A percentile compares a stretch with the other conserved stretches of the same genome.
phyloP scores from a whole-genome alignment of 1,284 basidiomycete genomes.

The Anthracocystis walkeri region DNA sequence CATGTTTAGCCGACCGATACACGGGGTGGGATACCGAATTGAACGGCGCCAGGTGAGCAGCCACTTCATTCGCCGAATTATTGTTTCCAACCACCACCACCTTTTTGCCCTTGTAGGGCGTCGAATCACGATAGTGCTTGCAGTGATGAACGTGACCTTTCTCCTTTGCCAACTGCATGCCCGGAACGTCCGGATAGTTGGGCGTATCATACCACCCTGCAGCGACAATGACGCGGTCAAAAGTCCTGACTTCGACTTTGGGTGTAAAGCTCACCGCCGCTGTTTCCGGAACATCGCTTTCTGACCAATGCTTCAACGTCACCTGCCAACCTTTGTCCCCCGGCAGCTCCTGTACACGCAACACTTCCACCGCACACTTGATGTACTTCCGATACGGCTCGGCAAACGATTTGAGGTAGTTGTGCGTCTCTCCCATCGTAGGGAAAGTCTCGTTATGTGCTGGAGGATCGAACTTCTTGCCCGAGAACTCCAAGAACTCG shows the following conservation, averaged over 20 bases:
- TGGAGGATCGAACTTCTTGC: slow-evolving; percentile 42
- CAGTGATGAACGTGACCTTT: slow-evolving; percentile 56
- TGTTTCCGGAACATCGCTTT: not conserved
- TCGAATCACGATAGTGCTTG: slow-evolving; percentile 62
- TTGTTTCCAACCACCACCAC: slow-evolving; percentile 64
- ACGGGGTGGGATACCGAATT: slow-evolving; percentile 38
- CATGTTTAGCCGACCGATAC: slow-evolving; percentile 34
- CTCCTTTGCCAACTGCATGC: slow-evolving; percentile 32
- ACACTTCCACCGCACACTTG: slow-evolving; percentile 46
- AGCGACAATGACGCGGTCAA: slow-evolving; percentile 54
- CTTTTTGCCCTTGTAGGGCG: slow-evolving; percentile 30
- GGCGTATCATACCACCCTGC: slow-evolving; percentile 62
- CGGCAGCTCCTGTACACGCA: slow-evolving; percentile 49
- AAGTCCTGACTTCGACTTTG: slow-evolving; percentile 13
- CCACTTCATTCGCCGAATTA: slow-evolving; percentile 61
- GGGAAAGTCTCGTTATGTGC: slow-evolving; percentile 55
- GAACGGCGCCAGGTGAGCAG: slow-evolving; percentile 55
- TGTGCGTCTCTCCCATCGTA: slow-evolving; percentile 52
- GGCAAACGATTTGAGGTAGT: slow-evolving; percentile 48
- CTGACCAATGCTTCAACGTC: slow-evolving; percentile 41
- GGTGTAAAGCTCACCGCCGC: slow-evolving; percentile 27
- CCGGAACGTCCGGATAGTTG: slow-evolving; percentile 47
- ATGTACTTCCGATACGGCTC: slow-evolving; percentile 36
- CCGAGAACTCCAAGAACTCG: slow-evolving; percentile 57
- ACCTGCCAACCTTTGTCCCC: slow-evolving; percentile 42